phyloP scores from a whole-genome alignment of 805 yeast genomes.

The Saccharomycopsis fibuligera region DNA sequence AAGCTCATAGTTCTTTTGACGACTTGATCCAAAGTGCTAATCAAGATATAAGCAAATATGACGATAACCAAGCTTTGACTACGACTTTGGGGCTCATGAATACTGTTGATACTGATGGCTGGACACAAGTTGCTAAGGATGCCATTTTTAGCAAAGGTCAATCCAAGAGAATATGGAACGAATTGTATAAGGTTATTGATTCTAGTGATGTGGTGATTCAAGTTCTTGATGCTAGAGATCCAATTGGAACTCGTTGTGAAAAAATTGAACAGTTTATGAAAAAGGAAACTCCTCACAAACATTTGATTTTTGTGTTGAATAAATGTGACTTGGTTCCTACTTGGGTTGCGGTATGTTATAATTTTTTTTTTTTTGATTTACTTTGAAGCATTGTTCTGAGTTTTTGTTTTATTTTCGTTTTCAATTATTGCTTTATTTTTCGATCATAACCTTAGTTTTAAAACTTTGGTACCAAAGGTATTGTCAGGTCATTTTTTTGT shows the following conservation, averaged over 20 bases:
- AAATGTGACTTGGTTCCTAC: slow-evolving; percentile 98
- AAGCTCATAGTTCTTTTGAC: slow-evolving; percentile 69
- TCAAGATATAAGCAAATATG: slow-evolving; percentile 50
- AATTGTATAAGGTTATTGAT: slow-evolving; percentile 91
- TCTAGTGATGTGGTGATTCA: slow-evolving; percentile 96
- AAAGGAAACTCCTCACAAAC: slow-evolving; percentile 95
- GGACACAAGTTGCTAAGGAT: slow-evolving; percentile 88
- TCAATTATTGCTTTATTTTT: slow-evolving; percentile 18
- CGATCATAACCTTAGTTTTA: slow-evolving; percentile 14
- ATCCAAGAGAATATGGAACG: slow-evolving; percentile 98
- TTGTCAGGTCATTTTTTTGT: slow-evolving; percentile 63
- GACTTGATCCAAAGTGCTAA: slow-evolving; percentile 62
- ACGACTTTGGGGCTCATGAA: slow-evolving; percentile 81
- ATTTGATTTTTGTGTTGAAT: slow-evolving; percentile 87
- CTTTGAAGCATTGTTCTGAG: slow-evolving; percentile 11
- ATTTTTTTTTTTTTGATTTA: slow-evolving; percentile 20
- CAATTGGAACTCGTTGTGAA: slow-evolving; percentile 90
- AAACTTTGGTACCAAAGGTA: slow-evolving; percentile 61
- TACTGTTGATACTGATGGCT: slow-evolving; percentile 63
- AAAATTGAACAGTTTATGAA: slow-evolving; percentile 88
- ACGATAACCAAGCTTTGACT: slow-evolving; percentile 71
- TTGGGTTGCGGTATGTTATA: slow-evolving; percentile 95
- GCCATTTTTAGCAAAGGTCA: slow-evolving; percentile 96
- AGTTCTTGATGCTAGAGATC: slow-evolving; percentile 96
- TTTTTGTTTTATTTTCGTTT: slow-evolving; percentile 12